Evolutionary conservation across 139 green algal species (phyloP), one percentile per base, ranked within the genome.

Genomic region (Chlamydomonas sp.): DNA sequence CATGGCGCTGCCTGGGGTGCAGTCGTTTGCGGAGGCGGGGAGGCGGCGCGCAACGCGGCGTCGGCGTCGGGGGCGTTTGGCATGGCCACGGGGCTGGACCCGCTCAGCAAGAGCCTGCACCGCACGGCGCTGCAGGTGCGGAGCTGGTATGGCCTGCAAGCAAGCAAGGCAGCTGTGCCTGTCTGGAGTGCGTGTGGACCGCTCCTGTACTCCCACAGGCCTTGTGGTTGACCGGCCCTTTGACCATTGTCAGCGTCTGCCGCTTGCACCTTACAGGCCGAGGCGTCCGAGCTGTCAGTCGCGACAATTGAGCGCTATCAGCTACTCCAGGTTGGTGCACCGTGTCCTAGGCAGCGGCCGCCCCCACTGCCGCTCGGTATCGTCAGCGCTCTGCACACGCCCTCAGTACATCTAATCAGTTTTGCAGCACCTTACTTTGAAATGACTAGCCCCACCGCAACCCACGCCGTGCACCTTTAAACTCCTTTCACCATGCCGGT

Each of bases 221-320:
- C 31, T 49, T 49, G 31, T 49, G 31, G 31, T 49, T 49, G 31
- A 49, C 31, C 31, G 31, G 31, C 31, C 31, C 31, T 49, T 49
- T 49, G 31, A 49, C 31, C 31, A 49, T 49, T 49, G 31, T 49
- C 31, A 49, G 31, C 31, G 31, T 49, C 31, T 49, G 31, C 31
- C 31, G 31, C 31, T 49, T 49, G 31, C 31, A 49, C 31, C 31
- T 49, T 49, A 49, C 79, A 85, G 71, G 82, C 82, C 12, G 71
- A 86, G 71, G 82, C 82, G 59, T 60, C 61, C 8, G 71, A 58
- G 3, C 72, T 86, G 71, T 71, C 71, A 0, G 62, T 86, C 4
- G 82, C 82, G 61, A 86, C 82, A 71, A 86, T 94, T 14, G 79
- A 91, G 77, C 90, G 92, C 57, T 92, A 86, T 62, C 84, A 93